Percentiles rank a stretch among this genome's conserved stretches.
These are phyloP conservation scores for Vararia minispora DNA, from an alignment of 768 basidiomycete genomes.

Conservation along the genomic window DNA sequence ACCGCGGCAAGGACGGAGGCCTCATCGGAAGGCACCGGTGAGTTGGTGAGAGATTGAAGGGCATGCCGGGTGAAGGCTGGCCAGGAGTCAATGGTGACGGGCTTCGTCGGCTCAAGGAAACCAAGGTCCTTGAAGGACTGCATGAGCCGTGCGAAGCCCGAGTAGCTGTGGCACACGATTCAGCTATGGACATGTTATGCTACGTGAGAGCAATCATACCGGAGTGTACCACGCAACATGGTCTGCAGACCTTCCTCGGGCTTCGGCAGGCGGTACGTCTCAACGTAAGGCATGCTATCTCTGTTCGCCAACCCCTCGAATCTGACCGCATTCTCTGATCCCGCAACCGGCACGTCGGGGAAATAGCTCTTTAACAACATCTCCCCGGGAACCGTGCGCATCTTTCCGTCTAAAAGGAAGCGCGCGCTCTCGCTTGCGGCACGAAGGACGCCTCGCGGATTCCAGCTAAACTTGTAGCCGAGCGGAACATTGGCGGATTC, in stretches of 20 bases:
- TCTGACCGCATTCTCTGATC: slow-evolving; percentile 40
- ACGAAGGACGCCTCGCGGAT: slow-evolving; percentile 72
- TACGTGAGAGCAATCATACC: slow-evolving; percentile 29
- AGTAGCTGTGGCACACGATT: slow-evolving; percentile 44
- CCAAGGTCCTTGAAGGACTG: slow-evolving; percentile 62
- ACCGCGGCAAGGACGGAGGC: slow-evolving; percentile 26
- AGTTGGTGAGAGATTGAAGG: slow-evolving; percentile 19
- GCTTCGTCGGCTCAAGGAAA: slow-evolving; percentile 37
- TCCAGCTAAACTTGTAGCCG: slow-evolving; percentile 94
- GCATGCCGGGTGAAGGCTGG: slow-evolving; percentile 26
- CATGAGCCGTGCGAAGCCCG: slow-evolving; percentile 70
- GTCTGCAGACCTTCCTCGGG: slow-evolving; percentile 36
- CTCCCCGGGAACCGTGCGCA: slow-evolving; percentile 32
- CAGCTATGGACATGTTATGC: neutral
- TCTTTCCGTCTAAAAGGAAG: slow-evolving; percentile 49
- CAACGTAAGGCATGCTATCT: slow-evolving; percentile 62
- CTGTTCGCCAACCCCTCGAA: slow-evolving; percentile 85
- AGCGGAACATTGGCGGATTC: slow-evolving; percentile 55
- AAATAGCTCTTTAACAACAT: slow-evolving; percentile 49
- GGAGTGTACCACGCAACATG: slow-evolving; percentile 74
- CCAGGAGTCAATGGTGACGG: slow-evolving; percentile 28
- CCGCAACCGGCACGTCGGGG: slow-evolving; percentile 53
- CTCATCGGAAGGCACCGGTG: slow-evolving; percentile 20
- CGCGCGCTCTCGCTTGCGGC: slow-evolving; percentile 67
- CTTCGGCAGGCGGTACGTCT: slow-evolving; percentile 46